These are phyloP conservation scores for Zangia roseola DNA, from an alignment of 768 basidiomycete species.

Conservation along the genomic window DNA sequence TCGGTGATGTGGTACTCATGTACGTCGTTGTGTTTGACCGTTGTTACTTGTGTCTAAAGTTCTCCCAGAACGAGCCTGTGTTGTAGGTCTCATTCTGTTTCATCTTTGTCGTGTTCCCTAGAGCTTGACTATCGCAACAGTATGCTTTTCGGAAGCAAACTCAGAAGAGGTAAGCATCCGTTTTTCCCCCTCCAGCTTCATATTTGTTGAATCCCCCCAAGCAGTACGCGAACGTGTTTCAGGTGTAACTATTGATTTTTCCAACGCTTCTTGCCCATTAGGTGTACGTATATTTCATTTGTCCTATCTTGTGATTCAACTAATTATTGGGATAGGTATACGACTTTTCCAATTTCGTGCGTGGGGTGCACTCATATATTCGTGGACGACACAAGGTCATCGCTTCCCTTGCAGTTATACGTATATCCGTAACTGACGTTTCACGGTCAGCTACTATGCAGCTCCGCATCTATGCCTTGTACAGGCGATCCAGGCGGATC, in stretches of 20 bases:
- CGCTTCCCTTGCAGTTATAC: neutral
- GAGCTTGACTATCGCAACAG: constrained; percentile 6
- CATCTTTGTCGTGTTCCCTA: neutral
- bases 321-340: constrained; percentile 17
- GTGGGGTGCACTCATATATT: constrained; percentile 31
- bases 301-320: neutral
- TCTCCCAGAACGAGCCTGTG: constrained; percentile 17
- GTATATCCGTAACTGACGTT: constrained; percentile 4
- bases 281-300: constrained; percentile 17
- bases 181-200: neutral
- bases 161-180: constrained; percentile 17
- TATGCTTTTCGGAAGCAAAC: constrained; percentile 18
- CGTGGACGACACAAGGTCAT: constrained; percentile 34
- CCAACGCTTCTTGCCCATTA: neutral
- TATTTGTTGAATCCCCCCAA: constrained; percentile 5
- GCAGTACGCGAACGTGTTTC: constrained; percentile 21
- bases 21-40: constrained; percentile 8
- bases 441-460: constrained; percentile 28
- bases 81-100: constrained; percentile 12
- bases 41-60: constrained; percentile 3
- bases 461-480: constrained; percentile 35
- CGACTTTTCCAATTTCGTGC: constrained; percentile 31
- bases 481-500: constrained; percentile 22
- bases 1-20: constrained; percentile 31
- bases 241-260: neutral